Conservation (phyloP, 2,329 filamentous ascomycete species). For the Penicillium sp. region DNA sequence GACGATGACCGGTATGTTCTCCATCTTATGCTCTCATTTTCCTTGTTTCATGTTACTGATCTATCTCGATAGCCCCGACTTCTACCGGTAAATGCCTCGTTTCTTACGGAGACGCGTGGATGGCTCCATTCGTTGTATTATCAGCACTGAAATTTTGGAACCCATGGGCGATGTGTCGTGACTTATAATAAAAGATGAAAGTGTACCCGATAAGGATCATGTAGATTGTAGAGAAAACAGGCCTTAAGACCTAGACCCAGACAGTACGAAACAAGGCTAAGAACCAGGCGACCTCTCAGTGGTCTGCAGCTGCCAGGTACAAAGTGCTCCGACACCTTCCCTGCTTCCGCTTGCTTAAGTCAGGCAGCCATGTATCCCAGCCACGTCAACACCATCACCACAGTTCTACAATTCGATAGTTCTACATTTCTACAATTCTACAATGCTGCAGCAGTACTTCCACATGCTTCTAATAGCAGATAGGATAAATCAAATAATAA, state of each 20-base stretch:
- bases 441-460: too few relatives aligned
- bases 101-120: constrained; percentile 1
- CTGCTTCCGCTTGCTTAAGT: neutral
- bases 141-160: constrained; percentile 23
- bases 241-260: neutral
- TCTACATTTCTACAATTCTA: neutral
- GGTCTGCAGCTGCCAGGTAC: constrained; percentile 24
- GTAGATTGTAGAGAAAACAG: neutral
- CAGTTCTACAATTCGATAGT: neutral
- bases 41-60: constrained; percentile 39
- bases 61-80: constrained; percentile 70
- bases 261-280: neutral
- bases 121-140: constrained; percentile 29
- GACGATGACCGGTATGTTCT: constrained; percentile 58
- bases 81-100: constrained; percentile 60
- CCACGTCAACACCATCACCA: neutral
- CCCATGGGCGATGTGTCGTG: constrained; percentile 7
- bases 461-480: neutral
- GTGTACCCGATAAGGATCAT: neutral
- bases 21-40: neutral
- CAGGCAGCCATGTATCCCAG: neutral
- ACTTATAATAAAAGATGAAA: neutral
- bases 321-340: constrained; percentile 18
- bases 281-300: neutral
- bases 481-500: neutral